Evolutionary conservation across 1,284 basidiomycete species (phyloP).

Genomic region (Mycena citricolor): DNA sequence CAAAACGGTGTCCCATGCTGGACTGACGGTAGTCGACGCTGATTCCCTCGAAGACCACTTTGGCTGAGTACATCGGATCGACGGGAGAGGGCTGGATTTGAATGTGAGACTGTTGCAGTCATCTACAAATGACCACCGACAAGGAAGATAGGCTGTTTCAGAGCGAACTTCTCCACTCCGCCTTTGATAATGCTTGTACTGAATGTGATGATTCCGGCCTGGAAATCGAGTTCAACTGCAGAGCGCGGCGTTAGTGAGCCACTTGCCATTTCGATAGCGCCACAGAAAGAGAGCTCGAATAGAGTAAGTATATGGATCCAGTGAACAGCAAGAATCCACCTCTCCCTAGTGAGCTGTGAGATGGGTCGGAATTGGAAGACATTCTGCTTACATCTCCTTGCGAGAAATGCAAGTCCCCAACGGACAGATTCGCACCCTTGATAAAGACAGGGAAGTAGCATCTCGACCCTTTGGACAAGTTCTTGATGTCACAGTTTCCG

Average conservation of each 20-base stretch:
- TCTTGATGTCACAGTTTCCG: slow-evolving; percentile 86
- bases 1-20: not conserved
- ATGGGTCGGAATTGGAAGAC: slow-evolving; percentile 7
- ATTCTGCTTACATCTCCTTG: slow-evolving; percentile 78
- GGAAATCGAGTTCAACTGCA: slow-evolving; percentile 9
- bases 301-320: not conserved
- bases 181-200: slow-evolving; percentile 74
- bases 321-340: slow-evolving; percentile 27
- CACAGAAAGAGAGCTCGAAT: slow-evolving; percentile 65
- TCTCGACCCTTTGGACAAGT: slow-evolving; percentile 64
- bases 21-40: slow-evolving; percentile 67
- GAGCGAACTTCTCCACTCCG: slow-evolving; percentile 71
- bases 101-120: not conserved
- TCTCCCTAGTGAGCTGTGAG: slow-evolving; percentile 49
- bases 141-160: slow-evolving; percentile 76
- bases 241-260: not conserved
- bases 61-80: slow-evolving; percentile 71
- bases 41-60: slow-evolving; percentile 73
- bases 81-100: slow-evolving; percentile 65
- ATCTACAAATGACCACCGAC: slow-evolving; percentile 34
- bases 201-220: slow-evolving; percentile 78
- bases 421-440: slow-evolving; percentile 72
- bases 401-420: slow-evolving; percentile 81
- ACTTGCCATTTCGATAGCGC: slow-evolving; percentile 72
- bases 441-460: slow-evolving; percentile 82